These are phyloP conservation scores for Grammothele lineata DNA, from an alignment of 768 basidiomycete species.

Conservation along the genomic window DNA sequence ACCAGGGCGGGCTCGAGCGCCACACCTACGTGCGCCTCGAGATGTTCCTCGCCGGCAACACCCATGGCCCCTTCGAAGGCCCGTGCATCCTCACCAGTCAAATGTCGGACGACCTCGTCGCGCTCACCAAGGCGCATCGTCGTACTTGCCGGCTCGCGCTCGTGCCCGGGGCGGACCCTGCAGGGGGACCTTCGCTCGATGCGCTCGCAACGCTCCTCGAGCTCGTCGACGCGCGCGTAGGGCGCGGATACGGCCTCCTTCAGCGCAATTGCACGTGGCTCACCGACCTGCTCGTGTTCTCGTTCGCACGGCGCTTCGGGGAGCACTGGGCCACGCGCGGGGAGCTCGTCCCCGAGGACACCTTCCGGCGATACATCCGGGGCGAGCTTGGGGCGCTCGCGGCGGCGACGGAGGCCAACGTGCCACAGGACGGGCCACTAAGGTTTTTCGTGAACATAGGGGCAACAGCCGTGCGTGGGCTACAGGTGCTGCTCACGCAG, in stretches of 20 bases:
- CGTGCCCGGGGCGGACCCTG: neutral
- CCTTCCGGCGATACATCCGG: slow-evolving; percentile 2
- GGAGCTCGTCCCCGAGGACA: neutral
- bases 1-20: neutral
- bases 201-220: slow-evolving; percentile 1
- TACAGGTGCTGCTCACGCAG: slow-evolving; percentile 1
- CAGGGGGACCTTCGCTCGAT: slow-evolving; percentile 1
- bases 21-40: neutral
- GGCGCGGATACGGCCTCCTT: slow-evolving; percentile 1
- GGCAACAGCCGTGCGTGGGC: neutral
- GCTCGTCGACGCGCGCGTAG: neutral
- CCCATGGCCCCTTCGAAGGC: neutral
- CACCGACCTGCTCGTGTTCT: slow-evolving; percentile 8
- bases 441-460: neutral
- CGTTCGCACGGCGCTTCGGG: neutral
- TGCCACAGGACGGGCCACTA: neutral
- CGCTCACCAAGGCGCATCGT: neutral
- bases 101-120: slow-evolving; percentile 1
- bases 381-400: slow-evolving; percentile 3
- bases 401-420: slow-evolving; percentile 1
- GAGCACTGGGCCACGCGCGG: neutral
- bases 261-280: slow-evolving; percentile 11
- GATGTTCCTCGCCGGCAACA: neutral
- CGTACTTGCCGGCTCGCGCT: neutral
- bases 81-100: neutral